Percentiles rank a stretch among this genome's conserved stretches.
Evolutionary conservation across 2,329 filamentous ascomycete species (phyloP).

Genomic region (Claviceps sp.): DNA sequence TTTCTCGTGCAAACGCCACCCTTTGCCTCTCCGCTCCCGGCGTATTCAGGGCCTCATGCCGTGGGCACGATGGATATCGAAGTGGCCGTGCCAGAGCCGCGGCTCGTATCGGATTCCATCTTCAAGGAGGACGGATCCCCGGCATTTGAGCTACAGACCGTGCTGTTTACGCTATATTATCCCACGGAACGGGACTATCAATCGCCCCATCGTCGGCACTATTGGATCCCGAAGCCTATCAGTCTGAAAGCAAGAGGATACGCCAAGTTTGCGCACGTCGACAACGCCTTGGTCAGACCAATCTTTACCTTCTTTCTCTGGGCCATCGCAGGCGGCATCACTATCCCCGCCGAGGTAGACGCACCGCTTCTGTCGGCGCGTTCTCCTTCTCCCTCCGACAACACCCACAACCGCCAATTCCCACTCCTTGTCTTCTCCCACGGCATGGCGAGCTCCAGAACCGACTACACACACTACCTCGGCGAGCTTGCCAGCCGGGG

Average conservation of each 20-base stretch:
- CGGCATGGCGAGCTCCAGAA: constrained; percentile 35
- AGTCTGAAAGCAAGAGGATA: constrained; percentile 32
- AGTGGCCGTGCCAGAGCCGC: constrained; percentile 22
- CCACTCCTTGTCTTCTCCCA: constrained; percentile 39
- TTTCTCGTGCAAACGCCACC: constrained; percentile 26
- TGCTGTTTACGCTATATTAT: constrained; percentile 38
- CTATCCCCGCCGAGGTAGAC: constrained; percentile 34
- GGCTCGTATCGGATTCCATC: constrained; percentile 17
- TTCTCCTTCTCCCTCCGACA: not conserved
- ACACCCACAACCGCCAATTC: constrained; percentile 12
- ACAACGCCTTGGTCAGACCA: constrained; percentile 28
- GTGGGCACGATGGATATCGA: constrained; percentile 37
- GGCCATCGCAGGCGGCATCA: constrained; percentile 28
- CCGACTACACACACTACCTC: constrained; percentile 38
- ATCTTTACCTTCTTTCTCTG: constrained; percentile 30
- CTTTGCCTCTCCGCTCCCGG: constrained; percentile 29
- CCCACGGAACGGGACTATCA: constrained; percentile 15
- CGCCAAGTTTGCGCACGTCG: constrained; percentile 29
- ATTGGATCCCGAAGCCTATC: constrained; percentile 32
- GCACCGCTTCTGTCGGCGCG: constrained; percentile 22
- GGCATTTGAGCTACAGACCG: constrained; percentile 32
- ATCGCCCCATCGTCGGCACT: constrained; percentile 20
- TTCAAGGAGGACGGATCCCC: constrained; percentile 22
- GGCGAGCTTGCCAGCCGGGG: constrained; percentile 37
- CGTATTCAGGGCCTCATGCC: constrained; percentile 28